Evolutionary conservation across 2,329 filamentous ascomycete species (phyloP), one percentile per base, ranked within the genome.

Genomic region (Trichophyton benhamiae): DNA sequence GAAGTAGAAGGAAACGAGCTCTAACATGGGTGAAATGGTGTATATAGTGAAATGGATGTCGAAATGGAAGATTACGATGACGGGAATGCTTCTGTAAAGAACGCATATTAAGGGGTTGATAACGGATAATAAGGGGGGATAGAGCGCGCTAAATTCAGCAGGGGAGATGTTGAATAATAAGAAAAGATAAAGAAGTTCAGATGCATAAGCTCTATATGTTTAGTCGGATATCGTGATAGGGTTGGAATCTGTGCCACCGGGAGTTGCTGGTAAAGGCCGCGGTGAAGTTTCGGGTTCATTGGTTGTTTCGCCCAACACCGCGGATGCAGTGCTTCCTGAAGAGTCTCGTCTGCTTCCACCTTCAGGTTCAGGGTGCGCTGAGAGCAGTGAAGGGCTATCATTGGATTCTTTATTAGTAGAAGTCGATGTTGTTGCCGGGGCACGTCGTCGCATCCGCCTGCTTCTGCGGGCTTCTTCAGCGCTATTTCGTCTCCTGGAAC

Each of bases 391-490:
- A 13, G 27, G 1, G 27, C n/a, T 11, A 27, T 53, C 46, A 8
- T 20, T 17, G 4, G 30, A 27, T 13, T 75, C 72, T 64, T 74
- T 75, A 64, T 71, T 75, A 33, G 68, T 71, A 58, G 64, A 70
- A 7, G 27, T 7, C 27, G 27, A 30, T 7, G 27, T 30, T 9
- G 67, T 65, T 8, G 80, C 79, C 68, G 83, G 57, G 0, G 60
- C 86, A 63, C 87, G 83, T 65, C 88, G 78, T 67, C 89, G 78
- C 65, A 87, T 76, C 67, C 89, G 78, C 48, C 89, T 77, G 65
- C 82, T 78, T 62, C 84, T 81, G 60, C 89, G 79, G 74, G 95
- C 89, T 65, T 89, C 87, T 67, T 94, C 89, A 1, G 89, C 88
- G 64, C 84, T 89, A 71, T 91, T 87, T 69, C 87, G 77, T 68